A percentile compares a stretch with the other conserved stretches of the same genome.
Conservation (phyloP, 2,329 filamentous ascomycete species). For the Cladosporium sphaerospermum region DNA sequence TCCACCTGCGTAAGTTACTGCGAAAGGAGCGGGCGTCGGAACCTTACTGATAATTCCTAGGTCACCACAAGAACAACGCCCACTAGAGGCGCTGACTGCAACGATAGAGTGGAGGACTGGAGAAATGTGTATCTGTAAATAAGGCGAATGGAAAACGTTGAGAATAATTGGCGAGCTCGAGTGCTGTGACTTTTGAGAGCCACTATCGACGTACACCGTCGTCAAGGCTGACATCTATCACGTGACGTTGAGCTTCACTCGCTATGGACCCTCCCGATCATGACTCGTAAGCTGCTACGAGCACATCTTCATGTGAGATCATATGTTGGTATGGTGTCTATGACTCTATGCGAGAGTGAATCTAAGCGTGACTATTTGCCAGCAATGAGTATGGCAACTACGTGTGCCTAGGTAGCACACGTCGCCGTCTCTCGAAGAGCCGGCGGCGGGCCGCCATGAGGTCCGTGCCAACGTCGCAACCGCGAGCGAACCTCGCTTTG, state of each 20-base stretch:
- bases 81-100: conserved; percentile 55
- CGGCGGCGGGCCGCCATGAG: no score
- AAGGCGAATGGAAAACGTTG: conserved; percentile 8
- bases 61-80: conserved; percentile 99
- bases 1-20: conserved; percentile 82
- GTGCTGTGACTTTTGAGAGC: neutral
- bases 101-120: neutral
- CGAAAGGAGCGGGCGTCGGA: neutral
- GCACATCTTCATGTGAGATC: no score
- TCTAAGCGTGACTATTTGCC: no score
- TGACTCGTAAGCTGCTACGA: no score
- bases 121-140: conserved; percentile 16
- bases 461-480: no score
- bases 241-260: neutral
- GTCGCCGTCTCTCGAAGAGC: no score
- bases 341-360: no score
- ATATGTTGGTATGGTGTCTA: no score
- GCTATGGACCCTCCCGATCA: no score
- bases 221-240: neutral
- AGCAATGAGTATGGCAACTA: no score
- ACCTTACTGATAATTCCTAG: conserved; percentile 45
- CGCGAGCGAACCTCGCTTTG: neutral
- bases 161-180: neutral
- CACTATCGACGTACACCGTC: no score
- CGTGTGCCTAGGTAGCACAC: no score